phyloP scores from a whole-genome alignment of 495 filamentous ascomycete genomes.

The Aspergillus olivimuriae region DNA sequence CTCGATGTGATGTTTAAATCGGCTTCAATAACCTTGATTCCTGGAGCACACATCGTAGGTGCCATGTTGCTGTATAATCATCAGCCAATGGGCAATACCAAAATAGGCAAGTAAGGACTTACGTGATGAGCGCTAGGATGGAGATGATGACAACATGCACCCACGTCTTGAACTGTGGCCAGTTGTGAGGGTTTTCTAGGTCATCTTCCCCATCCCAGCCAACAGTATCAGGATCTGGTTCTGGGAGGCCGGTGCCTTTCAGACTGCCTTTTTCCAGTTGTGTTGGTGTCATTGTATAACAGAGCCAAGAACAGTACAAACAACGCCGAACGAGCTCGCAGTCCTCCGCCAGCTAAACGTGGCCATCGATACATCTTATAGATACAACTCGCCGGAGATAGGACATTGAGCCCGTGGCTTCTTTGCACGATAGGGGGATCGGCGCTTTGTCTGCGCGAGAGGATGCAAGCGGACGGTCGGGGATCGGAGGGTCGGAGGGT shows the following conservation, averaged over 20 bases:
- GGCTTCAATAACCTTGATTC: slow-evolving; percentile 6
- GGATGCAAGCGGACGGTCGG: too few relatives aligned
- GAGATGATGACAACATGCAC: slow-evolving; percentile 12
- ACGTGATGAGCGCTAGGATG: slow-evolving; percentile 13
- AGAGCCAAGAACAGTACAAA: not conserved
- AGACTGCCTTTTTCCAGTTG: slow-evolving; percentile 3
- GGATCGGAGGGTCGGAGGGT: slow-evolving; percentile 4
- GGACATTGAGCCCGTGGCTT: not conserved
- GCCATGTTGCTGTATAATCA: slow-evolving; percentile 17
- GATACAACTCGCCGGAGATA: not conserved
- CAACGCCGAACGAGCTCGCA: not conserved
- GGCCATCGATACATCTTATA: not conserved
- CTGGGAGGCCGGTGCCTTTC: not conserved
- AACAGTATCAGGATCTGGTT: slow-evolving; percentile 12
- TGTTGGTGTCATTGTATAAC: not conserved
- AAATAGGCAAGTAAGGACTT: not conserved
- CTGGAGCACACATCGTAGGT: slow-evolving; percentile 26
- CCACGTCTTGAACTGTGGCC: slow-evolving; percentile 28
- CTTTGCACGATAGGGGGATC: not conserved
- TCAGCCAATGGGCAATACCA: slow-evolving; percentile 9
- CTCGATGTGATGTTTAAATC: slow-evolving; percentile 11
- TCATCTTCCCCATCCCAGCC: slow-evolving; percentile 46
- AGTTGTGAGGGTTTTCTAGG: slow-evolving; percentile 57
- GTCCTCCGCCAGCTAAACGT: slow-evolving; percentile 1
- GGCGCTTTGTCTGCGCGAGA: too few relatives aligned